phyloP scores from a whole-genome alignment of 2,329 filamentous ascomycete species.

The Fusarium nodosum region DNA sequence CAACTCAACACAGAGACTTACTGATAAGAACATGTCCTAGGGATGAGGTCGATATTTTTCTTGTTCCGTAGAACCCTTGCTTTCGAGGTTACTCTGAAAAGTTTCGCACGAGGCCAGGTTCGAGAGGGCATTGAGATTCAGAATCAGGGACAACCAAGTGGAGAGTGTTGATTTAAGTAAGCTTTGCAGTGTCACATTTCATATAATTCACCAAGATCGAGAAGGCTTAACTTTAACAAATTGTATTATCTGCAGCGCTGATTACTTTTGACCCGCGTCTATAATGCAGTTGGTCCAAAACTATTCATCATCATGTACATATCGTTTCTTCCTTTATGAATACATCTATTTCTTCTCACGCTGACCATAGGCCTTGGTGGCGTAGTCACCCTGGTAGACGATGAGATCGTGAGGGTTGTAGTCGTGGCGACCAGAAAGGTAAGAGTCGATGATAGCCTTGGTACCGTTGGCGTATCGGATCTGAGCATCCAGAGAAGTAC shows the following conservation, averaged over 20 bases:
- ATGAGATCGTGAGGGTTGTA: constrained; percentile 94
- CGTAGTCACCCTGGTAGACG: constrained; percentile 89
- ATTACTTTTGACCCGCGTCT: constrained; percentile 43
- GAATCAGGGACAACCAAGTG: neutral
- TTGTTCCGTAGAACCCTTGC: neutral
- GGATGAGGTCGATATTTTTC: neutral
- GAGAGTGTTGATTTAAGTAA: neutral
- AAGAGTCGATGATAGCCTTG: constrained; percentile 91
- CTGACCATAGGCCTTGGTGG: constrained; percentile 93
- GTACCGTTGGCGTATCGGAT: constrained; percentile 88
- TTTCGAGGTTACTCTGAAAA: neutral
- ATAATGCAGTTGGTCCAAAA: constrained; percentile 40
- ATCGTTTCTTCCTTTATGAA: constrained; percentile 34
- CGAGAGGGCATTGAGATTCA: neutral
- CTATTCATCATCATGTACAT: constrained; percentile 45
- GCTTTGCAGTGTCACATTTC: neutral
- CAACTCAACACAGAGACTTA: neutral
- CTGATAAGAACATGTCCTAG: neutral
- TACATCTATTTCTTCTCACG: constrained; percentile 61
- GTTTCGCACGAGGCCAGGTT: neutral
- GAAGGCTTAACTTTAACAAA: constrained; percentile 35
- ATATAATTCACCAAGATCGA: neutral
- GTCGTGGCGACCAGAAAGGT: constrained; percentile 88
- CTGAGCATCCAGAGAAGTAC: constrained; percentile 98
- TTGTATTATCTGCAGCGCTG: constrained; percentile 46